These are phyloP conservation scores for Achlya hypogyna DNA, from an alignment of 352 stramenopile species.

Conservation along the genomic window DNA sequence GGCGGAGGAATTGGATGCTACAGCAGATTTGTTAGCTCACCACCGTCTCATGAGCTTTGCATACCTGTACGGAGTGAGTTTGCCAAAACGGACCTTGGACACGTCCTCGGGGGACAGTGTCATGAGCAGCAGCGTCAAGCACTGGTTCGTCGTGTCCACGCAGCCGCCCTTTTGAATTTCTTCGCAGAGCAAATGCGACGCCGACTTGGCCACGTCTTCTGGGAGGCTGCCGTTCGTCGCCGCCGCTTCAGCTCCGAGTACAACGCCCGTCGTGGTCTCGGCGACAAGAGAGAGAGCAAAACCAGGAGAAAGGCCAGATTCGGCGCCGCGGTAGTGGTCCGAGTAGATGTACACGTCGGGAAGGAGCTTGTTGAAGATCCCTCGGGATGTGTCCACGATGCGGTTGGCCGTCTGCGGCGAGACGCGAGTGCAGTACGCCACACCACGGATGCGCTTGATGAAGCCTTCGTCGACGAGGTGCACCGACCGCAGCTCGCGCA, in stretches of 20 bases:
- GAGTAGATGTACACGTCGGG: conserved; percentile 99
- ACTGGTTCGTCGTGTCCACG: conserved; percentile 94
- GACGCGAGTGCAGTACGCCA: conserved; percentile 94
- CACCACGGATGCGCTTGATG: conserved; percentile 95
- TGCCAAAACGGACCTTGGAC: conserved; percentile 87
- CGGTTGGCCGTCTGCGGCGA: conserved; percentile 96
- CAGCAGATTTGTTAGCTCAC: too few species aligned
- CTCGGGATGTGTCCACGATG: conserved; percentile 93
- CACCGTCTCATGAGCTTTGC: neutral
- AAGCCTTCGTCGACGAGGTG: conserved; percentile 95
- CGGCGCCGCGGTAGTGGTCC: conserved; percentile 93
- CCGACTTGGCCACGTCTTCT: conserved; percentile 93
- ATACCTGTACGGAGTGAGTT: conserved; percentile 79
- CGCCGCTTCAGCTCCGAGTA: conserved; percentile 90
- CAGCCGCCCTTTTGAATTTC: conserved; percentile 93
- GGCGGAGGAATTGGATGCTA: conserved; percentile 82
- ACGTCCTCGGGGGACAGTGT: conserved; percentile 97
- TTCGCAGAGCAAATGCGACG: conserved; percentile 92
- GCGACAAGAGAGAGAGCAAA: conserved; percentile 92
- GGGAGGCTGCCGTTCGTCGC: conserved; percentile 80
- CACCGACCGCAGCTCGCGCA: conserved; percentile 90
- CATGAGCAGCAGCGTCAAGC: conserved; percentile 96
- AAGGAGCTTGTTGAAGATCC: conserved; percentile 96
- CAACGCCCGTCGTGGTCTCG: conserved; percentile 94
- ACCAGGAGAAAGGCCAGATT: conserved; percentile 84